Percentiles rank a stretch among this genome's conserved stretches.
Conservation (phyloP, 192 early-diverging fungal species). For the Lunasporangiospora selenospora region DNA sequence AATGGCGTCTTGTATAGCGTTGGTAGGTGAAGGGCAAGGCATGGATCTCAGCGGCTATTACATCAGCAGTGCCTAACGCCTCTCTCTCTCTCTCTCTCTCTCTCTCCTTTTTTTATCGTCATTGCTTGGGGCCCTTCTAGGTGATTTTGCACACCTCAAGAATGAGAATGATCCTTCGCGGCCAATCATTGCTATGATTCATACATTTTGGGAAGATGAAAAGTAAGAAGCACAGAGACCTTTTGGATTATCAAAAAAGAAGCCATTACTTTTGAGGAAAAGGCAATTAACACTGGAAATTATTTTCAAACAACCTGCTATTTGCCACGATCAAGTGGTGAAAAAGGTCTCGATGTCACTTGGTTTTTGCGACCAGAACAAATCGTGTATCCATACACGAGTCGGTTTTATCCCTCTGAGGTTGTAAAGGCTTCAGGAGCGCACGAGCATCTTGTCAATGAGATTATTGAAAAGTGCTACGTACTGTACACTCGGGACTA, state of each 20-base stretch:
- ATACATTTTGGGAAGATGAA: constrained; percentile 55
- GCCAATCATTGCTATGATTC: constrained; percentile 69
- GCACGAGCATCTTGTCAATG: constrained; percentile 57
- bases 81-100: too few relatives aligned
- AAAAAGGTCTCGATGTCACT: constrained; percentile 54
- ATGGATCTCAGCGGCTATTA: too few relatives aligned
- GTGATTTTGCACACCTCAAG: constrained; percentile 70
- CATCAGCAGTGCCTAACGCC: too few relatives aligned
- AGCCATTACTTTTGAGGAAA: too few relatives aligned
- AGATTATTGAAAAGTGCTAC: constrained; percentile 67
- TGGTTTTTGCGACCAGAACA: constrained; percentile 76
- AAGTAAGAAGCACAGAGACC: constrained; percentile 23
- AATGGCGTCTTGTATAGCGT: constrained; percentile 23
- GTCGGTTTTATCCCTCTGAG: constrained; percentile 68
- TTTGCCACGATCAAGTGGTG: constrained; percentile 13
- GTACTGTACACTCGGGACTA: constrained; percentile 67
- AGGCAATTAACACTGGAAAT: too few relatives aligned
- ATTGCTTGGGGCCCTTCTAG: too few relatives aligned
- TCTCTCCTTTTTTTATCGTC: too few relatives aligned
- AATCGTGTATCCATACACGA: constrained; percentile 63
- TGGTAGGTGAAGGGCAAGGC: too few relatives aligned
- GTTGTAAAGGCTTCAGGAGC: constrained; percentile 67
- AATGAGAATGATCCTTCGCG: constrained; percentile 62
- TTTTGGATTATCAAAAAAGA: constrained; percentile 3
- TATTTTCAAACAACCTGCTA: constrained; percentile 3